Evolutionary conservation across 1,139 yeast species (phyloP).

Genomic region (Hanseniaspora gamundiae): DNA sequence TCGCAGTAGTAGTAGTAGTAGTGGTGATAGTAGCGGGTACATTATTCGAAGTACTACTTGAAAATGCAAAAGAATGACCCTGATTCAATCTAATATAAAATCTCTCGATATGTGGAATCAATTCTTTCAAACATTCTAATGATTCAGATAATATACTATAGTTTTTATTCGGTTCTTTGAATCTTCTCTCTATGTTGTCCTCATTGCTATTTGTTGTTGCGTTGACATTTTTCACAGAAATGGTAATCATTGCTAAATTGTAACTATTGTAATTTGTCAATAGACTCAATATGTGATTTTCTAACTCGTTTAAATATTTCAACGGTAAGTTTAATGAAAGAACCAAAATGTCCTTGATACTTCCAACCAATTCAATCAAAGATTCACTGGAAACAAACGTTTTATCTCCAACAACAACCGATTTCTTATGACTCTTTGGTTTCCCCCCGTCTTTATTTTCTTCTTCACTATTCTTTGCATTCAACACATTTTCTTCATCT

Average conservation of each 20-base stretch:
- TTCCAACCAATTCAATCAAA: slow-evolving; percentile 19
- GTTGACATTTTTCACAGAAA: neutral
- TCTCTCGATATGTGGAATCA: slow-evolving; percentile 12
- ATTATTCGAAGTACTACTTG: no score
- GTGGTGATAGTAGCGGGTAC: no score
- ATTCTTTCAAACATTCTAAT: slow-evolving; percentile 27
- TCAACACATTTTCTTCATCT: slow-evolving; percentile 6
- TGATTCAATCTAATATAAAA: slow-evolving; percentile 3
- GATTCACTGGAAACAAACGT: slow-evolving; percentile 32
- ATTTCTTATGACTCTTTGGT: slow-evolving; percentile 26
- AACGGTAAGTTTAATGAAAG: slow-evolving; percentile 23
- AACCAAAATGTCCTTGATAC: slow-evolving; percentile 23
- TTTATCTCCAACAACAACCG: slow-evolving; percentile 31
- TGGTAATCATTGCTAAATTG: slow-evolving; percentile 21
- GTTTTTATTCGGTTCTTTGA: slow-evolving; percentile 21
- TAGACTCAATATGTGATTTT: slow-evolving; percentile 21
- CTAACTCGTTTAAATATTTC: slow-evolving; percentile 20
- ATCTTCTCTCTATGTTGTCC: slow-evolving; percentile 11
- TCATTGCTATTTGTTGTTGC: slow-evolving; percentile 3
- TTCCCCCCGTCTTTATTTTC: slow-evolving; percentile 4
- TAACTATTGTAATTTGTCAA: slow-evolving; percentile 22
- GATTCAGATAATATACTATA: slow-evolving; percentile 30
- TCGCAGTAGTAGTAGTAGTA: no score
- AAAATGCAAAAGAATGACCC: neutral
- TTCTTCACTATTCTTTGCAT: slow-evolving; percentile 7